Percentiles rank a stretch among this genome's conserved stretches.
phyloP scores from a whole-genome alignment of 768 basidiomycete genomes.

The Brasilioporus rufonigricans region DNA sequence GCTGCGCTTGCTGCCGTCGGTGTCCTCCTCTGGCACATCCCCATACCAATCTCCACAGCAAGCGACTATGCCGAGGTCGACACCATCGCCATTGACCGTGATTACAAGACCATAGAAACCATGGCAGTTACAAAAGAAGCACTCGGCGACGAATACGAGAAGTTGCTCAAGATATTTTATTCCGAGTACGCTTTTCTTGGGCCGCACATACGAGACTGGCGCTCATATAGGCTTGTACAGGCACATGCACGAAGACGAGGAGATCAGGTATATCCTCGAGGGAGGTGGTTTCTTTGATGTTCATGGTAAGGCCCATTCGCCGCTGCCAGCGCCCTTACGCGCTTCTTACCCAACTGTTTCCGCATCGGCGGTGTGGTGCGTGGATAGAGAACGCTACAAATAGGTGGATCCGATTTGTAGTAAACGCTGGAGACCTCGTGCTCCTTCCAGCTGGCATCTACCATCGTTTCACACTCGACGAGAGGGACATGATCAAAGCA shows the following conservation, averaged over 20 bases:
- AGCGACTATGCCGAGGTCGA: conserved; percentile 51
- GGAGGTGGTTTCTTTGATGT: conserved; percentile 95
- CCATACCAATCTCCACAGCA: conserved; percentile 44
- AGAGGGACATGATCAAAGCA: conserved; percentile 67
- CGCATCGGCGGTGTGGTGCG: background rate
- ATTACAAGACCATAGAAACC: conserved; percentile 81
- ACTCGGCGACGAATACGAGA: conserved; percentile 78
- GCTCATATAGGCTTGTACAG: conserved; percentile 33
- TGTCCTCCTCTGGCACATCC: conserved; percentile 66
- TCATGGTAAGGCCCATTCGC: conserved; percentile 49
- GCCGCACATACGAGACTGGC: background rate
- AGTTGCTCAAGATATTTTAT: conserved; percentile 80
- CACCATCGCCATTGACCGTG: conserved; percentile 59
- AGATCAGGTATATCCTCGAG: conserved; percentile 83
- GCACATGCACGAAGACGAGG: conserved; percentile 95
- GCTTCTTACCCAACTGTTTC: too few relatives aligned
- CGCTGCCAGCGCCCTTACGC: too few relatives aligned
- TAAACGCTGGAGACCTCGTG: conserved; percentile 78
- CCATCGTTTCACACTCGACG: conserved; percentile 91
- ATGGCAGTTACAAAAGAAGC: conserved; percentile 77
- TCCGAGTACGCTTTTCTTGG: conserved; percentile 55
- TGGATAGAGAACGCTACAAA: conserved; percentile 60
- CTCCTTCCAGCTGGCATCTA: conserved; percentile 90
- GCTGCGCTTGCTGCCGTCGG: conserved; percentile 54
- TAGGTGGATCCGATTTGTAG: conserved; percentile 77